Conservation (phyloP, 2,329 filamentous ascomycete species). For the Sclerotiophoma versabilis region DNA sequence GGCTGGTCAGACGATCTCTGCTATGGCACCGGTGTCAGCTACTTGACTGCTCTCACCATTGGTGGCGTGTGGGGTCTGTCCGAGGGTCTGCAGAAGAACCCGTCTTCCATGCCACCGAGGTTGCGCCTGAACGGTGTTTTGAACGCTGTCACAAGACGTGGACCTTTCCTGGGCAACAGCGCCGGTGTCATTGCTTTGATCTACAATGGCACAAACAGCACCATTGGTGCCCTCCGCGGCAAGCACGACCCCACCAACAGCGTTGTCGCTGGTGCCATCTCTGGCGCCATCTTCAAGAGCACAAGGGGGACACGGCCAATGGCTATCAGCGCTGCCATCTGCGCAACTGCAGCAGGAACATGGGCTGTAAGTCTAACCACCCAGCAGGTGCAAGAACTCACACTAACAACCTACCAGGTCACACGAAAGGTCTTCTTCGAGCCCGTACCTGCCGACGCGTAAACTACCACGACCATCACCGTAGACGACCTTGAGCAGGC, state of each 20-base stretch:
- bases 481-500: background rate
- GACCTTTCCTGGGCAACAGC: slow-evolving; percentile 94
- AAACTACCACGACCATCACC: background rate
- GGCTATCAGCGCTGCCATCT: slow-evolving; percentile 91
- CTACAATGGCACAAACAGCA: slow-evolving; percentile 76
- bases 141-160: slow-evolving; percentile 90
- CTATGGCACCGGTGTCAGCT: slow-evolving; percentile 95
- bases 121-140: slow-evolving; percentile 91
- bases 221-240: slow-evolving; percentile 49
- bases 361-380: slow-evolving; percentile 73
- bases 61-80: slow-evolving; percentile 92
- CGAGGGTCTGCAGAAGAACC: slow-evolving; percentile 80
- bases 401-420: slow-evolving; percentile 24
- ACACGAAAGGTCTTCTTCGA: slow-evolving; percentile 41
- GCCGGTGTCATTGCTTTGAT: slow-evolving; percentile 94
- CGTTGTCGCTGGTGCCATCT: slow-evolving; percentile 81
- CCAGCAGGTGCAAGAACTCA: background rate
- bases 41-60: slow-evolving; percentile 82
- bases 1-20: slow-evolving; percentile 98
- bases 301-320: slow-evolving; percentile 89
- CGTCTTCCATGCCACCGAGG: slow-evolving; percentile 79
- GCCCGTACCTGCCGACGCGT: slow-evolving; percentile 16
- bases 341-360: slow-evolving; percentile 80
- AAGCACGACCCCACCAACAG: slow-evolving; percentile 82
- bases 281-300: slow-evolving; percentile 96